Evolutionary conservation across 176 grass and related monocot genomes (phyloP), one percentile per base, ranked within the genome.

Genomic region (Urochloa ruziziensis): DNA sequence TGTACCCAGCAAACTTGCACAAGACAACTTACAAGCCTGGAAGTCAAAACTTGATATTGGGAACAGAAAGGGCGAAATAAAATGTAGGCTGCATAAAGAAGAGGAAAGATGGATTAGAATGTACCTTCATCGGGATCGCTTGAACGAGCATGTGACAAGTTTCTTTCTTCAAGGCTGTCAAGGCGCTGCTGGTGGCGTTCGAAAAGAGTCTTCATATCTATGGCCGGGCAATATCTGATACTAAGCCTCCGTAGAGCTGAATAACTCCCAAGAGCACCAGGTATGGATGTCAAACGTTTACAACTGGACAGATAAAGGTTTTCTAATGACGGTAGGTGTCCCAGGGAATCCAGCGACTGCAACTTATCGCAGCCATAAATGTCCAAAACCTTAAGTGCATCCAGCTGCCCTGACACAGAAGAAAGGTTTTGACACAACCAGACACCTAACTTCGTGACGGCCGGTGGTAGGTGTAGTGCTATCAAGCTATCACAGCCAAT

Each of bases 161-260:
- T 7, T 34, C 16, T 73, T 11, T 12, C 0, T 27, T 49, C 80
- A 21, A 73, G 68, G 37, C 42, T 73, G 4, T 48, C 29, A 2
- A 61, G 37, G 4, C 40, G 18, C 12, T 83, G 42, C 21, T 13
- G 6, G 18, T 28, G 57, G 4, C 1, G 18, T 61, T 58, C 2
- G 11, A 61, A 82, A 62, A 82, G 27, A 34, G 80, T 53, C 24
- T 73, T 82, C 54, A 62, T 73, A 62, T 73, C 60, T 27, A 73
- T 47, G 28, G n/a, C 27, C 0, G 80, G 80, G 19, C 80, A 82
- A 3, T 73, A 61, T 47, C 0, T 0, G 2, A 82, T 5, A 0
- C 0, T 24, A 32, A 63, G 10, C 6, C 17, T 0, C 29, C 0
- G 28, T 24, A 83, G 68, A 60, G 23, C 57, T 29, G 70, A 52